Evolutionary conservation across 345 rosid genomes (phyloP).

Genomic region (Fremontodendron californicum): DNA sequence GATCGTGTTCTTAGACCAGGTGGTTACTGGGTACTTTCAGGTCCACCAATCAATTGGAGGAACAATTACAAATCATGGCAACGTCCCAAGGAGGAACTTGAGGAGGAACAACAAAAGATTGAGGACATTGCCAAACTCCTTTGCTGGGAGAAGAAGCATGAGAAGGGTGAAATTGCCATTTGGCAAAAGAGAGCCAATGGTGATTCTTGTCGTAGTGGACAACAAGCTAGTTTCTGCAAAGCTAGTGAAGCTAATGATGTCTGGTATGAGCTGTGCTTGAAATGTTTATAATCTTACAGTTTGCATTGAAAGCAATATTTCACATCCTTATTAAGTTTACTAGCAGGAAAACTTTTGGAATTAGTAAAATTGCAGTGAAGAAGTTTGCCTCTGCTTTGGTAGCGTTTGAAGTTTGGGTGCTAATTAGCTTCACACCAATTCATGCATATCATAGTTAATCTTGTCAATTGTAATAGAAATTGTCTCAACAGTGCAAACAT

Average conservation of each 20-base stretch:
- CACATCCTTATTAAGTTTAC: background rate
- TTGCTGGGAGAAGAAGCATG: conserved; percentile 94
- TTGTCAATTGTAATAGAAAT: background rate
- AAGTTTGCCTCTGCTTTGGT: background rate
- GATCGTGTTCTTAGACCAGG: conserved; percentile 98
- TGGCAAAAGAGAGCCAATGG: conserved; percentile 85
- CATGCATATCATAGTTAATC: background rate
- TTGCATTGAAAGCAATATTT: background rate
- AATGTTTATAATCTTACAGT: background rate
- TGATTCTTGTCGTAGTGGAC: conserved; percentile 49
- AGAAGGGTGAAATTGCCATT: conserved; percentile 88
- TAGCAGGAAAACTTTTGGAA: background rate
- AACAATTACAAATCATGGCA: conserved; percentile 84
- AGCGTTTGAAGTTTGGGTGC: background rate
- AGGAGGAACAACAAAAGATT: conserved; percentile 81
- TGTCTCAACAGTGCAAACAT: background rate
- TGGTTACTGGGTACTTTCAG: conserved; percentile 95
- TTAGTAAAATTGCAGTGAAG: background rate
- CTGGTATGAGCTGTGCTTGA: conserved; percentile 49
- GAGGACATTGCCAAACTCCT: conserved; percentile 84
- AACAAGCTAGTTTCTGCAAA: conserved; percentile 63
- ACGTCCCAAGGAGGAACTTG: conserved; percentile 88
- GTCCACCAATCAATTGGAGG: conserved; percentile 98
- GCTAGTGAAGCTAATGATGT: conserved; percentile 68
- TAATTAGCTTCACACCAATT: background rate